Evolutionary conservation across 106 monocot species (phyloP).

Genomic region (Posidonia australis): DNA sequence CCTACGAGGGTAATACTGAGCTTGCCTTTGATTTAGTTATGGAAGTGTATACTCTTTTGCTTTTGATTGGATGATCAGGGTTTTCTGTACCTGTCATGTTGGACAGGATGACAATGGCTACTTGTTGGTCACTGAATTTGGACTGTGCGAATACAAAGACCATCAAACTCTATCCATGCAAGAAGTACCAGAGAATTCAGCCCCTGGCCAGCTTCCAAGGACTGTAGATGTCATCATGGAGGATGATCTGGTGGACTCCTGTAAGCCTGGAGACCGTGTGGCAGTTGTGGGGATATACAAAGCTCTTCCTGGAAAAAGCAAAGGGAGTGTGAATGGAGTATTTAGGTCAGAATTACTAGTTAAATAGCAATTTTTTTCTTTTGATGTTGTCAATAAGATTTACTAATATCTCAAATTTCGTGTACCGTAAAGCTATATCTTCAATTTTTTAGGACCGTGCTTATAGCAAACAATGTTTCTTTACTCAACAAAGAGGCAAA

Average conservation of each 20-base stretch:
- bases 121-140: conserved; percentile 89
- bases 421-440: not conserved
- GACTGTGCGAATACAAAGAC: conserved; percentile 94
- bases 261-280: conserved; percentile 95
- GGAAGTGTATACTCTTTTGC: not conserved
- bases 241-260: conserved; percentile 96
- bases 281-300: conserved; percentile 85
- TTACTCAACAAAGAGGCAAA: conserved; percentile 95
- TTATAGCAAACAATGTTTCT: conserved; percentile 89
- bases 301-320: conserved; percentile 86
- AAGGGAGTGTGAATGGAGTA: conserved; percentile 88
- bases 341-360: conserved; percentile 42
- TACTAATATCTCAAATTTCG: not conserved
- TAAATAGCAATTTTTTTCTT: not conserved
- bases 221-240: conserved; percentile 93
- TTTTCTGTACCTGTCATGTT: not conserved
- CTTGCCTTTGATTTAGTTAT: not conserved
- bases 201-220: conserved; percentile 95
- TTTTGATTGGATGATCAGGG: not conserved
- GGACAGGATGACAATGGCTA: conserved; percentile 95
- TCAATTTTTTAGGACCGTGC: conserved; percentile 72
- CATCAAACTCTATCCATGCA: conserved; percentile 99
- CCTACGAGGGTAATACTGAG: conserved; percentile 76
- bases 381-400: not conserved
- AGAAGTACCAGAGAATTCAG: conserved; percentile 96